A percentile compares a stretch with the other conserved stretches of the same genome.
Evolutionary conservation across 1,139 yeast genomes (phyloP).

Genomic region (Yamadazyma atlantica): DNA sequence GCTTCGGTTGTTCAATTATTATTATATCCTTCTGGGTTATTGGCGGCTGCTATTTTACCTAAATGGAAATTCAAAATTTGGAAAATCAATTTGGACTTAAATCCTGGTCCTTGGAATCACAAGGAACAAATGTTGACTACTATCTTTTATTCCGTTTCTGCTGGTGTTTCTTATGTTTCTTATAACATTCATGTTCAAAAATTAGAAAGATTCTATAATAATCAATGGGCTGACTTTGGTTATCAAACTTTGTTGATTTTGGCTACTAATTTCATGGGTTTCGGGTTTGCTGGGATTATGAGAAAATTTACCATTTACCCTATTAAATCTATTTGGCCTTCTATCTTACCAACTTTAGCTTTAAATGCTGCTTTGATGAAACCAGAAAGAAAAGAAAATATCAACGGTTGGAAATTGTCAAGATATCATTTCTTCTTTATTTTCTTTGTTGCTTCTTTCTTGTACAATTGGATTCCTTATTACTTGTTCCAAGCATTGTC

Average conservation of each 20-base stretch:
- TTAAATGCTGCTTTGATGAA: constrained; percentile 51
- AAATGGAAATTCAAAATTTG: constrained; percentile 41
- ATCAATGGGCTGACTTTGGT: constrained; percentile 46
- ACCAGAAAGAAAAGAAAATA: constrained; percentile 39
- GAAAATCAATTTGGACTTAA: constrained; percentile 43
- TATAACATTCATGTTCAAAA: constrained; percentile 48
- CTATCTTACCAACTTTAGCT: constrained; percentile 53
- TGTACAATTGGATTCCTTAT: constrained; percentile 37
- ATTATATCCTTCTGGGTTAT: constrained; percentile 55
- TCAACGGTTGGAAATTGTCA: constrained; percentile 39
- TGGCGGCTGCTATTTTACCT: constrained; percentile 42
- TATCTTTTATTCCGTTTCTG: constrained; percentile 43
- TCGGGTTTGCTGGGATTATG: constrained; percentile 62
- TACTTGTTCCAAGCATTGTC: constrained; percentile 33
- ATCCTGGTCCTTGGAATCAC: constrained; percentile 59
- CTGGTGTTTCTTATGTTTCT: constrained; percentile 42
- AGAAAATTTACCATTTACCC: constrained; percentile 61
- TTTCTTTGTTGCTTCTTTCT: constrained; percentile 22
- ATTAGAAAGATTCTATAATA: constrained; percentile 35
- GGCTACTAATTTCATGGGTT: constrained; percentile 59
- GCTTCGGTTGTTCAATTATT: constrained; percentile 56
- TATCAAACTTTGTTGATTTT: constrained; percentile 51
- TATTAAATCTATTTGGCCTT: constrained; percentile 56
- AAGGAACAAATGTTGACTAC: constrained; percentile 60
- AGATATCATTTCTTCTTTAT: constrained; percentile 30